Base-by-base conservation (phyloP, 169 alveolate genomes). In the Plasmodium blacklocki region DNA sequence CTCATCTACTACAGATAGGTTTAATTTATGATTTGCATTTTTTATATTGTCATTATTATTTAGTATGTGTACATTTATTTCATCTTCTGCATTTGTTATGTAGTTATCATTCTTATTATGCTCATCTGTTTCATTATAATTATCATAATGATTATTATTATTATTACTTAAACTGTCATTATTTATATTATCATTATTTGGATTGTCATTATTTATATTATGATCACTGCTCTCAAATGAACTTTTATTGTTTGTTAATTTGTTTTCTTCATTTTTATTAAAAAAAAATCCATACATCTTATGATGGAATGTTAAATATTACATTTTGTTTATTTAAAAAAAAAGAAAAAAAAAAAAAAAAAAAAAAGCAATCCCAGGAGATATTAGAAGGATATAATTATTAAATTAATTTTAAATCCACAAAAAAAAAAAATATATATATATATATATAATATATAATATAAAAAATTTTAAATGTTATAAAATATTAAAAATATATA, bases 221-320 rank as follows among this genome's bases (percentile, higher is more conserved):
- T 75, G 7, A 32, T 29, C 74, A 66, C 21, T 49, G 14, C 2
- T 75, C 43, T 63, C 76, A 39, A 66, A 32, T 63, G 19, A 32
- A 67, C 50, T 52, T 23, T 62, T 66, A 18, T 56, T 56, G 3
- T 66, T 75, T 39, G 43, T 75, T 76, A 75, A 62, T 39, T 63
- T 39, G 26, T 49, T 75, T 45, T 59, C 62, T 74, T 63, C 88
- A 75, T 75, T 75, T 75, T 75, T 64, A 47, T 32, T 45, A 56
- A 62, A 62, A 64, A 43, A 75, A 54, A 59, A 23, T 75, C 50
- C 75, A 71, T 63, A 63, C 88, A 75, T 75, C 59, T 74, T 75
- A 75, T 75, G 23, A 56, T 56, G 64, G 23, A 56, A 75, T 62
- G 26, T 63, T 21, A 18, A 32, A 49, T 45, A 52, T 19, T 74